phyloP scores from a whole-genome alignment of 495 filamentous ascomycete genomes.

The Talaromyces wortmannii region DNA sequence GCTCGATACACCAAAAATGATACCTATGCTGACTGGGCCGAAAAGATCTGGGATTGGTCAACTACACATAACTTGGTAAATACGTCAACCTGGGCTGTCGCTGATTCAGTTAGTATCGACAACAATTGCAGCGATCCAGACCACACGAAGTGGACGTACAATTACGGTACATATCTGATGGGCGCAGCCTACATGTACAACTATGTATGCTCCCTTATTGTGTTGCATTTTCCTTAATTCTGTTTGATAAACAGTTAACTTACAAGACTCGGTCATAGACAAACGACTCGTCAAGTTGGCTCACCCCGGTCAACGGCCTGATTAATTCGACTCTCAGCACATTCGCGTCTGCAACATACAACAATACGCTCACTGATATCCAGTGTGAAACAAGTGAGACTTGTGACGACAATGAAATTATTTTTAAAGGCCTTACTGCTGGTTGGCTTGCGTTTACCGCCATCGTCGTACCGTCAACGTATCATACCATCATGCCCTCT shows the following conservation, averaged over 20 bases:
- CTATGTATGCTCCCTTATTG: constrained; percentile 17
- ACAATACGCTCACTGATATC: constrained; percentile 55
- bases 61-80: constrained; percentile 44
- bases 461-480: constrained; percentile 49
- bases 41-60: constrained; percentile 64
- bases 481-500: constrained; percentile 50
- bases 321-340: constrained; percentile 34
- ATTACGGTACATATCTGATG: constrained; percentile 59
- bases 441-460: constrained; percentile 66
- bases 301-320: constrained; percentile 45
- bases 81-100: constrained; percentile 50
- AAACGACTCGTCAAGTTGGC: constrained; percentile 45
- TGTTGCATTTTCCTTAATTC: background rate
- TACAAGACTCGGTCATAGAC: constrained; percentile 26
- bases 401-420: constrained; percentile 60
- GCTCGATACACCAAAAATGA: constrained; percentile 64
- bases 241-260: constrained; percentile 5
- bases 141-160: constrained; percentile 61
- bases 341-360: constrained; percentile 50
- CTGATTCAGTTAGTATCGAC: constrained; percentile 39
- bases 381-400: constrained; percentile 54
- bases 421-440: constrained; percentile 67
- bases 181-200: constrained; percentile 70
- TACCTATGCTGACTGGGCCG: constrained; percentile 66
- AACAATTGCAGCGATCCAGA: constrained; percentile 21